Conservation (phyloP, 2,329 filamentous ascomycete genomes). For the Colletotrichum sp. region DNA sequence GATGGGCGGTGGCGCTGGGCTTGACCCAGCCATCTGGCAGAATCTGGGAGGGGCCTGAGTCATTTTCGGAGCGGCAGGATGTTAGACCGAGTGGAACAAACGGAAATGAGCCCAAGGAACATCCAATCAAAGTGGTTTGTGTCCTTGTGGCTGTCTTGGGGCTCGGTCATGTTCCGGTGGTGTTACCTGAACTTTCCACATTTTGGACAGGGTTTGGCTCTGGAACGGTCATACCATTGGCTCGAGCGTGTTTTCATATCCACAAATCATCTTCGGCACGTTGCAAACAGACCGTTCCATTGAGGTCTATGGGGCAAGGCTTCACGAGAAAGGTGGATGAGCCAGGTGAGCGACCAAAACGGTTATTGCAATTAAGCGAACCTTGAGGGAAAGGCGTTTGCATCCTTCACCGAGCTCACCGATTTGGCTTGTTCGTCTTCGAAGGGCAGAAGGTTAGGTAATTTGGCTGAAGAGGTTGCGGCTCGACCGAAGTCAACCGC, state of each 20-base stretch:
- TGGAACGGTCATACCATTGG: accelerated
- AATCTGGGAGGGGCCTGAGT: too few species aligned
- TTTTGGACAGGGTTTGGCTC: background rate
- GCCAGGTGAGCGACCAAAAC: background rate
- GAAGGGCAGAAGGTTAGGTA: too few species aligned
- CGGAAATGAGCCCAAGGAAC: background rate
- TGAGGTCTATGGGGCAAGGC: background rate
- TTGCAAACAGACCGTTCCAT: background rate
- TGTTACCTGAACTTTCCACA: background rate
- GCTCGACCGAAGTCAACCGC: background rate
- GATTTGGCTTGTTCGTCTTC: too few species aligned
- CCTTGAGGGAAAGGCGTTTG: background rate
- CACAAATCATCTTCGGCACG: background rate
- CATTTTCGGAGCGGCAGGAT: too few species aligned
- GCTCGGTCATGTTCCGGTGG: background rate
- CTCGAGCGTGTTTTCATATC: background rate
- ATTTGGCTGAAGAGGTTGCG: background rate
- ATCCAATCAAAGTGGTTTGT: background rate
- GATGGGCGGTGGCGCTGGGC: too few species aligned
- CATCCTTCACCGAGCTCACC: background rate
- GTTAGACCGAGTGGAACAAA: background rate
- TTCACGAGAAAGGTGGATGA: background rate
- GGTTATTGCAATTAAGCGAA: background rate
- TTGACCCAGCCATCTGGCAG: too few species aligned
- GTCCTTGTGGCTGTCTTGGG: background rate